phyloP scores from a whole-genome alignment of 2,329 filamentous ascomycete genomes.

The Aureobasidium lini region DNA sequence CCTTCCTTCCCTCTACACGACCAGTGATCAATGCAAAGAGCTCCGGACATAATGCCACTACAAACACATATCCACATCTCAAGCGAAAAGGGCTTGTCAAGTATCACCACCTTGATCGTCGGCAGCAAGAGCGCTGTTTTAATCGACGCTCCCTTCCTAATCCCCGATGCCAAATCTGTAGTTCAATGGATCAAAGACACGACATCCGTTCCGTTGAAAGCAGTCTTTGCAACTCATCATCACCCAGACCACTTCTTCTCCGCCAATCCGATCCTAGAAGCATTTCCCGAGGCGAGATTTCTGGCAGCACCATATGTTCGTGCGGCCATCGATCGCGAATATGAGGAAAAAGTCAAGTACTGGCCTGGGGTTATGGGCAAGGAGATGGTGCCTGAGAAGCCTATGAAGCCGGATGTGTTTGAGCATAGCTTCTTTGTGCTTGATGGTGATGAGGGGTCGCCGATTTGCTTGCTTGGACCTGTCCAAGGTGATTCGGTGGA shows the following conservation, averaged over 20 bases:
- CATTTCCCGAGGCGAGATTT: conserved; percentile 19
- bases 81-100: conserved; percentile 24
- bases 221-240: conserved; percentile 30
- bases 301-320: conserved; percentile 23
- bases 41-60: background rate
- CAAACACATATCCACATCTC: conserved; percentile 17
- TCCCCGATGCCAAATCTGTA: conserved; percentile 25
- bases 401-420: conserved; percentile 24
- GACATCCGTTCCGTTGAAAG: conserved; percentile 21
- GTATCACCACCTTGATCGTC: conserved; percentile 23
- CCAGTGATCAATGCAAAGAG: too few relatives aligned
- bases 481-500: conserved; percentile 27
- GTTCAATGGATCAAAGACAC: conserved; percentile 24
- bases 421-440: conserved; percentile 25
- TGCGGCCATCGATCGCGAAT: conserved; percentile 28
- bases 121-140: conserved; percentile 18
- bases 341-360: conserved; percentile 28
- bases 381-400: conserved; percentile 24
- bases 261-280: conserved; percentile 25
- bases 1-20: too few relatives aligned
- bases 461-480: conserved; percentile 25
- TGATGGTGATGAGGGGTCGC: conserved; percentile 21
- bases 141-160: conserved; percentile 29
- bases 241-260: conserved; percentile 28
- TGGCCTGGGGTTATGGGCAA: conserved; percentile 25